A percentile compares a stretch with the other conserved stretches of the same genome.
Evolutionary conservation across 2,329 filamentous ascomycete genomes (phyloP).

Genomic region (Ophiostoma fasciatum): DNA sequence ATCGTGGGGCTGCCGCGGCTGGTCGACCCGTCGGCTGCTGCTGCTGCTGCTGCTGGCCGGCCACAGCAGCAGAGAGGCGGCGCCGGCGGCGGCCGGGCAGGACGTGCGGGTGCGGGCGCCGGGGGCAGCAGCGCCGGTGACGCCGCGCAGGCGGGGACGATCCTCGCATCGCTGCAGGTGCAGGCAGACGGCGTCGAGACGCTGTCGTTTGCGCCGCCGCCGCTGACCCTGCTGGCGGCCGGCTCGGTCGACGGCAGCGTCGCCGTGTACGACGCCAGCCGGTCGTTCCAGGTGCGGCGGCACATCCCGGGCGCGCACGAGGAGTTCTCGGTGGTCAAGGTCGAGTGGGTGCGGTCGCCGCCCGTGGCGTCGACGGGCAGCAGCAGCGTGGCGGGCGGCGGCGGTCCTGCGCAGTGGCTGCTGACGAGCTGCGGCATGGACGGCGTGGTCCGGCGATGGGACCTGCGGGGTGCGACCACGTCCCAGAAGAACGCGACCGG

Average conservation of each 20-base stretch:
- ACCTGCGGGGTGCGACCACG: constrained; percentile 39
- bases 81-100: constrained; percentile 30
- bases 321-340: constrained; percentile 79
- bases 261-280: constrained; percentile 71
- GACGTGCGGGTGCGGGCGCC: constrained; percentile 15
- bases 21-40: constrained; percentile 9
- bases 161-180: constrained; percentile 70
- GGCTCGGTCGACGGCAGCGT: constrained; percentile 65
- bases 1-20: constrained; percentile 69
- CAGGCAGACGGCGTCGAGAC: constrained; percentile 69
- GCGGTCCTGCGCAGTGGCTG: constrained; percentile 35
- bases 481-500: constrained; percentile 5
- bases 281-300: constrained; percentile 73
- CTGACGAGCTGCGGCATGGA: constrained; percentile 87
- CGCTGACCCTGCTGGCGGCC: constrained; percentile 41
- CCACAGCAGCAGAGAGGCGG: constrained; percentile 4
- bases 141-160: constrained; percentile 31
- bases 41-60: not conserved
- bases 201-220: constrained; percentile 44
- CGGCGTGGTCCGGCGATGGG: constrained; percentile 81
- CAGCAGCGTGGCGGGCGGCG: constrained; percentile 25
- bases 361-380: constrained; percentile 1
- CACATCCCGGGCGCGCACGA: constrained; percentile 74
- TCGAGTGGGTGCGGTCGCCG: constrained; percentile 55
- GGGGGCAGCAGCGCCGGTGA: constrained; percentile 20